Evolutionary conservation across 139 green algal genomes (phyloP), one percentile per base, ranked within the genome.

Genomic region (Nannochloris sp.): DNA sequence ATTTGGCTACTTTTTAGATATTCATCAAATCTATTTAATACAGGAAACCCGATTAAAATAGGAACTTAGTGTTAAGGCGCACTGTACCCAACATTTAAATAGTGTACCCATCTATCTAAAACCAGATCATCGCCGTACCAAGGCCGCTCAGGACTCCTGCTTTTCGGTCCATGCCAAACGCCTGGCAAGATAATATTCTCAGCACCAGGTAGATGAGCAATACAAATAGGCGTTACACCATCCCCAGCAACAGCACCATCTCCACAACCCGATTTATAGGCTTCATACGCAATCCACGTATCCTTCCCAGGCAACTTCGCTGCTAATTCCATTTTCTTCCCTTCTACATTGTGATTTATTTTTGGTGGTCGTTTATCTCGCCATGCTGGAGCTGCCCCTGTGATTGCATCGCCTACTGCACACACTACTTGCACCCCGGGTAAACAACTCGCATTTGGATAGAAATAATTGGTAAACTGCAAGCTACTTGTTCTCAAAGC

Each of bases 401-500:
- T 35, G 13, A 78, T 60, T 1, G 47, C 47, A 10, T 71, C 23
- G 4, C 67, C 71, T 36, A 37, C 75, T n/a, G 39, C 46, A 25
- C 66, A 77, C 29, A 77, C 67, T 19, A 78, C 36, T 12, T 60
- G 46, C 32, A 77, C 59, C 0, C 35, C 71, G 8, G 24, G 9
- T 6, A 70, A 72, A 12, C 42, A 27, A 44, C 57, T 44, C n/a
- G 32, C 60, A 9, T 29, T 30, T 2, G 72, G 72, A 45, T 79
- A 79, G 37, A 71, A 68, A 51, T 75, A 44, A 57, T 81, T 81
- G 6, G 62, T 53, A 60, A 75, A 81, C 32, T 74, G 36, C 10
- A 81, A 55, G 63, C 70, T 79, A 57, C 53, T 70, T 33, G 37
- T 36, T 2, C 14, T 44, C 12, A 56, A 68, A 9, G 31, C 3